Conservation (phyloP, 2,329 filamentous ascomycete species). For the Pseudogymnoascus sp. region DNA sequence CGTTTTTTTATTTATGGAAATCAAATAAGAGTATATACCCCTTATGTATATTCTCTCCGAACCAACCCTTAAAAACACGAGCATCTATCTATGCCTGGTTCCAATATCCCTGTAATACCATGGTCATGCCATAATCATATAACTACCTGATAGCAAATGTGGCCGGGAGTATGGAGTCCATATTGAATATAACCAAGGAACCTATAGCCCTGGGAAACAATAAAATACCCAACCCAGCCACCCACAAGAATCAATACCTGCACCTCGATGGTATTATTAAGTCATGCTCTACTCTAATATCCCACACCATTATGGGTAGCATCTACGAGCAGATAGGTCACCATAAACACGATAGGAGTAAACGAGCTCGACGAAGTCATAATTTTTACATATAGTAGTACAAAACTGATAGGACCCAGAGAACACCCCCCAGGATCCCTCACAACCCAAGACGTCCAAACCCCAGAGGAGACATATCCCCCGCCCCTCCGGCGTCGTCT, state of each 20-base stretch:
- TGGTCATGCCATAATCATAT: neutral
- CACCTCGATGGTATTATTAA: neutral
- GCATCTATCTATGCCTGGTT: neutral
- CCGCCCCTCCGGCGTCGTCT: neutral
- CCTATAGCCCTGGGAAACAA: neutral
- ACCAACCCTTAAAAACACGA: too few species aligned
- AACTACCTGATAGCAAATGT: neutral
- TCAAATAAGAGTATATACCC: neutral
- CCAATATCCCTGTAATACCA: neutral
- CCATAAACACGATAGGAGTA: neutral
- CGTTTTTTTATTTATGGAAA: neutral
- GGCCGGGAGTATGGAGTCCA: neutral
- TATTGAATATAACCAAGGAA: neutral
- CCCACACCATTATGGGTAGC: neutral
- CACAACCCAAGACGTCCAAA: neutral
- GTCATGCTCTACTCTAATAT: neutral
- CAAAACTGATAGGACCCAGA: neutral
- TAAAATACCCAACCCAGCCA: neutral
- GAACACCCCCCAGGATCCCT: neutral
- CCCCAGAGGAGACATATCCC: neutral
- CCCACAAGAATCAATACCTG: neutral
- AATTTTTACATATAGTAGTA: constrained; percentile 3
- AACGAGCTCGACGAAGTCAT: neutral
- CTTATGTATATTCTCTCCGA: neutral
- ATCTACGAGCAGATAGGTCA: neutral